Evolutionary conservation across 164 flowering plant genomes (phyloP).

Genomic region (Nelumbo lutea): DNA sequence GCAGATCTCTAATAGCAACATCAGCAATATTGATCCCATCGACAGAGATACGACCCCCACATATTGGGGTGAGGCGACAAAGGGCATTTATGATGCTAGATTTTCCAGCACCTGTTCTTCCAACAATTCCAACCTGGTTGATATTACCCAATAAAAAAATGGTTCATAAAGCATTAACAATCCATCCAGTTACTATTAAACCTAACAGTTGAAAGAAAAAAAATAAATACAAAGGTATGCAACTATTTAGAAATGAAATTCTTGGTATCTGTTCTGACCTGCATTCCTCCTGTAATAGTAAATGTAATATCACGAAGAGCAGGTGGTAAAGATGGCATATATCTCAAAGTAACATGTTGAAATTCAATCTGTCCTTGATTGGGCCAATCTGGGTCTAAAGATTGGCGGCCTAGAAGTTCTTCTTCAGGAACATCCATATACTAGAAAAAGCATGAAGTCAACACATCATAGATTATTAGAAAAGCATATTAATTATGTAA

Average conservation of each 20-base stretch:
- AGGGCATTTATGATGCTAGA: conserved; percentile 87
- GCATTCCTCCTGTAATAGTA: conserved; percentile 56
- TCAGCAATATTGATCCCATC: conserved; percentile 57
- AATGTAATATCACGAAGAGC: conserved; percentile 60
- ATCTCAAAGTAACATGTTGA: conserved; percentile 72
- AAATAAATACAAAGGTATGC: not conserved
- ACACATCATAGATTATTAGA: conserved; percentile 7
- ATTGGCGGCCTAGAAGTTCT: conserved; percentile 41
- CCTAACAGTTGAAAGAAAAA: not conserved
- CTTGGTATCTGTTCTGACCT: conserved; percentile 36
- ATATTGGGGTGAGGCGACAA: conserved; percentile 76
- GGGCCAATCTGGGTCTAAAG: conserved; percentile 59
- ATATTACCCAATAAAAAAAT: not conserved
- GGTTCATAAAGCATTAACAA: not conserved
- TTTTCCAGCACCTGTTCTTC: conserved; percentile 99
- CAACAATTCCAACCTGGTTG: conserved; percentile 87
- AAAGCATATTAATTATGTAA: conserved; percentile 1
- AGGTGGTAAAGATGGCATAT: conserved; percentile 72
- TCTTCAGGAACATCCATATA: conserved; percentile 92
- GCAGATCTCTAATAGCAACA: conserved; percentile 67
- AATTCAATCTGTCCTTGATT: conserved; percentile 61
- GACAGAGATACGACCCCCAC: conserved; percentile 60
- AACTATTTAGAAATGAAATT: not conserved
- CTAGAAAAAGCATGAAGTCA: conserved; percentile 26
- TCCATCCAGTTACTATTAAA: not conserved